Evolutionary conservation across 2,329 filamentous ascomycete species (phyloP).

Genomic region (Incumbomyces lentus): DNA sequence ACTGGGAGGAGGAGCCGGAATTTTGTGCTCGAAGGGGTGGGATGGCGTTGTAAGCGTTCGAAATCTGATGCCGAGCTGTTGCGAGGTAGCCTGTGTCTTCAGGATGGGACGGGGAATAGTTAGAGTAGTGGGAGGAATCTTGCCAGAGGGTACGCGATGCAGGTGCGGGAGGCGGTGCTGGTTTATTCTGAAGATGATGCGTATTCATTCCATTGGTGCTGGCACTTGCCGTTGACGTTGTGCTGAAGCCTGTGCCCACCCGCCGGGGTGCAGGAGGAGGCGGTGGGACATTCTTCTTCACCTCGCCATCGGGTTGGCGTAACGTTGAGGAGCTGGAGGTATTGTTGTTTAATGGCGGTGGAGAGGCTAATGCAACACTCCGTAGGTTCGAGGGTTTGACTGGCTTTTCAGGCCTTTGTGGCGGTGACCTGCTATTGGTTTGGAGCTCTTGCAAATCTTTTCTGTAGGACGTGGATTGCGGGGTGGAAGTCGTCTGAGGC

Average conservation of each 20-base stretch:
- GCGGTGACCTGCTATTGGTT: slow-evolving; percentile 12
- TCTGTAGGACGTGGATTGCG: background rate
- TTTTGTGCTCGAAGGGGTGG: slow-evolving; percentile 19
- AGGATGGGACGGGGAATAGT: background rate
- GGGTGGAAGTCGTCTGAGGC: slow-evolving; percentile 19
- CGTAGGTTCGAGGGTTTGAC: slow-evolving; percentile 34
- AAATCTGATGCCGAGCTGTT: slow-evolving; percentile 16
- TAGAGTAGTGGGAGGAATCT: slow-evolving; percentile 8
- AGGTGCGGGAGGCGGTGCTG: slow-evolving; percentile 17
- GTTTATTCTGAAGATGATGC: background rate
- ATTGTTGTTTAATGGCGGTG: slow-evolving; percentile 13
- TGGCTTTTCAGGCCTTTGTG: slow-evolving; percentile 31
- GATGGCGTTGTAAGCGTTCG: slow-evolving; percentile 18
- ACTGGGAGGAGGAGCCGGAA: slow-evolving; percentile 9
- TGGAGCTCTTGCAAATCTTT: slow-evolving; percentile 13
- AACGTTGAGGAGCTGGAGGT: slow-evolving; percentile 1
- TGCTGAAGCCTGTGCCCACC: slow-evolving; percentile 1
- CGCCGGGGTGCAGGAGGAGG: slow-evolving; percentile 28
- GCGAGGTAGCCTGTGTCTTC: slow-evolving; percentile 17
- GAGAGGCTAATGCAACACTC: slow-evolving; percentile 23
- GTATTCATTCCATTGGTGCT: slow-evolving; percentile 1
- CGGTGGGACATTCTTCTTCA: slow-evolving; percentile 27
- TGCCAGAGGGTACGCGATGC: slow-evolving; percentile 1
- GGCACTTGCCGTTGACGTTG: slow-evolving; percentile 10
- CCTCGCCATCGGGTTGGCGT: background rate